These are phyloP conservation scores for Wickerhamiella hasegawae DNA, from an alignment of 805 yeast genomes.

Conservation along the genomic window DNA sequence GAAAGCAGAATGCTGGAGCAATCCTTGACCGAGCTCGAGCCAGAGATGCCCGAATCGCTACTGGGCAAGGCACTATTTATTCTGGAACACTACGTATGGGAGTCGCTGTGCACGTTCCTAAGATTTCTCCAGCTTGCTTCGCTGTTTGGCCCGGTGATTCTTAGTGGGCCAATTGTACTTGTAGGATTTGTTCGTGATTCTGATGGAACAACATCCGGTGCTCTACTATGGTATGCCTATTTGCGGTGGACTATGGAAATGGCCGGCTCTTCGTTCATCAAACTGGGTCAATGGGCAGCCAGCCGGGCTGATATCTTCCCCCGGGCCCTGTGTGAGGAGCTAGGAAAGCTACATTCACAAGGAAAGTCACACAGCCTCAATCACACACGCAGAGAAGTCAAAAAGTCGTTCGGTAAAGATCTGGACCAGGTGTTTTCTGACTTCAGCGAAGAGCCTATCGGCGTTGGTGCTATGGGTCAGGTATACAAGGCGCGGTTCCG, in stretches of 20 bases:
- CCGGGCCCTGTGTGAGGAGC: slow-evolving; percentile 54
- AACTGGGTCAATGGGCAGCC: slow-evolving; percentile 97
- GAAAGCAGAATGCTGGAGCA: slow-evolving; percentile 11
- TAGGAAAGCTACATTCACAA: slow-evolving; percentile 67
- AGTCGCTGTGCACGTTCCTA: slow-evolving; percentile 51
- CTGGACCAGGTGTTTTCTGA: slow-evolving; percentile 71
- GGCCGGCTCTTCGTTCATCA: slow-evolving; percentile 76
- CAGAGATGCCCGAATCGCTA: slow-evolving; percentile 2
- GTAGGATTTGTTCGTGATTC: slow-evolving; percentile 28
- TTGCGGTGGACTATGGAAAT: slow-evolving; percentile 52
- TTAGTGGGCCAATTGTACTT: slow-evolving; percentile 42
- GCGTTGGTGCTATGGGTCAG: slow-evolving; percentile 98
- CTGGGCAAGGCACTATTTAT: slow-evolving; percentile 5
- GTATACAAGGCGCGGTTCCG: slow-evolving; percentile 60
- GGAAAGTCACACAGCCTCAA: slow-evolving; percentile 56
- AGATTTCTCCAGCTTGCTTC: slow-evolving; percentile 54
- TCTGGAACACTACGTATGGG: slow-evolving; percentile 29
- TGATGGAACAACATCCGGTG: slow-evolving; percentile 39
- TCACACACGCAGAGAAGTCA: slow-evolving; percentile 42
- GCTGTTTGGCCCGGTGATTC: slow-evolving; percentile 54
- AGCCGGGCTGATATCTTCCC: slow-evolving; percentile 90
- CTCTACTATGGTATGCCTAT: slow-evolving; percentile 51
- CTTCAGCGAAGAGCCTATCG: slow-evolving; percentile 60
- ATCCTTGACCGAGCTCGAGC: slow-evolving; percentile 6
- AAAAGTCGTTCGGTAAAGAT: slow-evolving; percentile 40